A percentile compares a stretch with the other conserved stretches of the same genome.
phyloP scores from a whole-genome alignment of 805 yeast genomes.

The Yamadazyma insecticola region DNA sequence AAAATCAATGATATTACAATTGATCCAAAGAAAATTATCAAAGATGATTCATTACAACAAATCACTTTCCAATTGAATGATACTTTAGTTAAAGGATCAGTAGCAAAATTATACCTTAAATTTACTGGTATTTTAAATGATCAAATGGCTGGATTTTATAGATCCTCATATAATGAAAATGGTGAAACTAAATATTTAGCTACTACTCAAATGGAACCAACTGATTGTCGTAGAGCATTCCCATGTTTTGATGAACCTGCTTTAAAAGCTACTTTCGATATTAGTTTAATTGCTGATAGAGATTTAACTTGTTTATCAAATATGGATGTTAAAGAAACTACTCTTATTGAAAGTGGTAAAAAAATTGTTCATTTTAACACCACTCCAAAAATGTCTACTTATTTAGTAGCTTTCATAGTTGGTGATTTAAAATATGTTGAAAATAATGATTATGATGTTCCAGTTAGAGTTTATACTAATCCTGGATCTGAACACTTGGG shows the following conservation, averaged over 20 bases:
- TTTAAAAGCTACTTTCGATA: constrained; percentile 66
- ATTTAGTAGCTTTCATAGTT: constrained; percentile 75
- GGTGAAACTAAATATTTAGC: constrained; percentile 69
- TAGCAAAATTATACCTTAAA: constrained; percentile 43
- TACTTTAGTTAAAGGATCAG: constrained; percentile 28
- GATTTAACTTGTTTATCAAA: constrained; percentile 60
- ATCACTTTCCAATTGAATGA: constrained; percentile 38
- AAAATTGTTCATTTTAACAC: constrained; percentile 61
- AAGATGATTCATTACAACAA: constrained; percentile 37
- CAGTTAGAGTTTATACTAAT: constrained; percentile 77
- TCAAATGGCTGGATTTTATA: constrained; percentile 80
- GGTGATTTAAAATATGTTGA: constrained; percentile 78
- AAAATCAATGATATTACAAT: constrained; percentile 23
- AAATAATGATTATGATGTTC: constrained; percentile 59
- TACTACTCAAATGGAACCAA: constrained; percentile 83
- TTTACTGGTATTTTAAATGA: constrained; percentile 66
- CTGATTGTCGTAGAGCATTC: constrained; percentile 83
- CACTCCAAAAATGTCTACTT: constrained; percentile 84
- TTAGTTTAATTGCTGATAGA: constrained; percentile 54
- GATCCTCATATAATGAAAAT: constrained; percentile 59
- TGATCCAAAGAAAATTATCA: constrained; percentile 16
- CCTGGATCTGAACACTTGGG: constrained; percentile 74
- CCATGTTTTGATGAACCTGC: constrained; percentile 82
- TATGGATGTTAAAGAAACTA: constrained; percentile 58
- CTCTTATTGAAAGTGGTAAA: constrained; percentile 35